These are phyloP conservation scores for Thamnidium elegans DNA, from an alignment of 192 early-diverging fungal species.

Conservation along the genomic window DNA sequence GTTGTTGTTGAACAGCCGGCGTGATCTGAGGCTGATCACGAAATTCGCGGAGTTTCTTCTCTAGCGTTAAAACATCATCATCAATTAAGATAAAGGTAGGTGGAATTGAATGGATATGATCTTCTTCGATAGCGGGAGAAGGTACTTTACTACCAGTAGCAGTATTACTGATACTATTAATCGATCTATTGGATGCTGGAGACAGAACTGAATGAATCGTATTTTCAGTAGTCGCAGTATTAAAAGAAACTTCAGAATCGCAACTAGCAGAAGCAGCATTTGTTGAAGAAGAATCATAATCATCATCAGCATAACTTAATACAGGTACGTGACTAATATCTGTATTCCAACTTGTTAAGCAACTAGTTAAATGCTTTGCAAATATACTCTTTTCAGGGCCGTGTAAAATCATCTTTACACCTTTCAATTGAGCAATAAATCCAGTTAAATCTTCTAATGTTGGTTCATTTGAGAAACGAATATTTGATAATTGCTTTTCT, in stretches of 20 bases:
- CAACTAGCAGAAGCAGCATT: not conserved
- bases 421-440: conserved; percentile 41
- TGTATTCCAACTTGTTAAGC: conserved; percentile 51
- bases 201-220: not conserved
- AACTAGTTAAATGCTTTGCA: conserved; percentile 48
- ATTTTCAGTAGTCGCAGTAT: not conserved
- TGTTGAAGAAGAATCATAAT: not conserved
- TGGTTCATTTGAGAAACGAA: conserved; percentile 50
- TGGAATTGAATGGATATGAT: conserved; percentile 19
- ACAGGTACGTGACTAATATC: conserved; percentile 43
- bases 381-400: conserved; percentile 51
- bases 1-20: not conserved
- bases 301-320: conserved; percentile 1
- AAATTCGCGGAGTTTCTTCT: conserved; percentile 43
- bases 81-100: conserved; percentile 58
- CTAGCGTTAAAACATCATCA: conserved; percentile 51
- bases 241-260: not conserved
- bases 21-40: conserved; percentile 16
- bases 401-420: conserved; percentile 44
- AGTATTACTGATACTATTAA: not conserved
- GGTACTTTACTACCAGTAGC: not conserved
- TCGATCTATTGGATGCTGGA: not conserved
- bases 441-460: conserved; percentile 45
- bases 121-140: conserved; percentile 24
- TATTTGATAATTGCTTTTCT: conserved; percentile 22